Evolutionary conservation across 768 basidiomycete genomes (phyloP).

Genomic region (Paxillus ammoniavirescens): DNA sequence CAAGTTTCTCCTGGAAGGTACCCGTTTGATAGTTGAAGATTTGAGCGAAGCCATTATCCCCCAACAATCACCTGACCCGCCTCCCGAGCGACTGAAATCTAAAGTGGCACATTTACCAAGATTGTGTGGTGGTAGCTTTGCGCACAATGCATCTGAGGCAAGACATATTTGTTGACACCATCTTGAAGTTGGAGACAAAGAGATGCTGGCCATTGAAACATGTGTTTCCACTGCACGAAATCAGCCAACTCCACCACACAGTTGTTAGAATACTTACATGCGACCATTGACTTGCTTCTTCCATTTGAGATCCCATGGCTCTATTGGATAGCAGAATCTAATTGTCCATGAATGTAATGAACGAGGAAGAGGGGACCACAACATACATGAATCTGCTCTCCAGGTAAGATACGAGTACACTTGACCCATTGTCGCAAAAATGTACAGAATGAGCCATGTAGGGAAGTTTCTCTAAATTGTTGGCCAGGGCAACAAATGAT

Average conservation of each 20-base stretch:
- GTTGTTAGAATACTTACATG: background rate
- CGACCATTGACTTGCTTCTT: background rate
- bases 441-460: background rate
- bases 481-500: background rate
- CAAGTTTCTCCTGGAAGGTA: background rate
- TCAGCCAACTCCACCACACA: background rate
- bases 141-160: background rate
- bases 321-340: background rate
- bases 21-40: constrained; percentile 2
- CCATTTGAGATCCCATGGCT: constrained; percentile 3
- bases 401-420: background rate
- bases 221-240: background rate
- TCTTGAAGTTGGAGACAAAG: constrained; percentile 6
- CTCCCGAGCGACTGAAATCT: constrained; percentile 3
- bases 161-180: constrained; percentile 3
- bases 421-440: background rate
- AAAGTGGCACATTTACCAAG: constrained; percentile 5
- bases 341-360: background rate
- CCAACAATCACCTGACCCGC: constrained; percentile 1
- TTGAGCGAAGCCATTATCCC: constrained; percentile 3
- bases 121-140: constrained; percentile 2
- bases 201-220: constrained; percentile 4
- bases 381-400: background rate
- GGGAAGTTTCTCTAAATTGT: background rate
- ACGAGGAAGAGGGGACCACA: background rate